A percentile compares a stretch with the other conserved stretches of the same genome.
phyloP scores from a whole-genome alignment of 768 basidiomycete species.

The Hypsizygus marmoreus region DNA sequence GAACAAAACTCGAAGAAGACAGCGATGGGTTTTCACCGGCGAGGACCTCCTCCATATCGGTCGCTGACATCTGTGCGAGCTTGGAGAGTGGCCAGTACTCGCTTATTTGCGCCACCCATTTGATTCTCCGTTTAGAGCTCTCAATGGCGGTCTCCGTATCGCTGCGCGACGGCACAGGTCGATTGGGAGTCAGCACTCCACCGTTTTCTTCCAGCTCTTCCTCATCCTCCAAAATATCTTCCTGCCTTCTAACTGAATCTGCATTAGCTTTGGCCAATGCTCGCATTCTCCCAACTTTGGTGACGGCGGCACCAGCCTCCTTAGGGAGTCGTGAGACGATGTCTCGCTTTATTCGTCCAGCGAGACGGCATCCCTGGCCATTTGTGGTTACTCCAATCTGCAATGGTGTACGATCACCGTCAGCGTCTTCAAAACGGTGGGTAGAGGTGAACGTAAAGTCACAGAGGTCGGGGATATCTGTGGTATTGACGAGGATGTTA shows the following conservation, averaged over 20 bases:
- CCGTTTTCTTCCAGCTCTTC: constrained; percentile 55
- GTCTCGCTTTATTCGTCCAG: constrained; percentile 77
- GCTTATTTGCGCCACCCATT: constrained; percentile 94
- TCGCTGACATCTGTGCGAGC: constrained; percentile 66
- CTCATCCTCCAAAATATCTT: constrained; percentile 20
- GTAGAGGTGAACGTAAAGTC: constrained; percentile 88
- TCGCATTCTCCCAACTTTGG: constrained; percentile 72
- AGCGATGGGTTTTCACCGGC: constrained; percentile 33
- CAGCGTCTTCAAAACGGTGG: constrained; percentile 71
- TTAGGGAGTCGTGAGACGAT: constrained; percentile 74
- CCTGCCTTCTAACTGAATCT: constrained; percentile 8
- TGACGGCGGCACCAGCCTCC: constrained; percentile 73
- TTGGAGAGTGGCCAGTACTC: constrained; percentile 91
- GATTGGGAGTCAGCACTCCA: constrained; percentile 60
- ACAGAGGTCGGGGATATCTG: constrained; percentile 83
- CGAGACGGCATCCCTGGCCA: constrained; percentile 86
- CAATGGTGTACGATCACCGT: constrained; percentile 49
- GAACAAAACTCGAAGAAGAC: constrained; percentile 10
- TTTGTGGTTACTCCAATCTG: constrained; percentile 90
- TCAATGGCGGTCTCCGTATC: constrained; percentile 43
- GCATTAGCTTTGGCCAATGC: constrained; percentile 39
- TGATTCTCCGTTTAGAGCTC: constrained; percentile 66
- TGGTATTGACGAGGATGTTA: constrained; percentile 80
- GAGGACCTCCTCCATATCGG: constrained; percentile 69
- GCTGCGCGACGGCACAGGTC: constrained; percentile 60